phyloP scores from a whole-genome alignment of 805 yeast genomes.

The Lachancea thermotolerans region DNA sequence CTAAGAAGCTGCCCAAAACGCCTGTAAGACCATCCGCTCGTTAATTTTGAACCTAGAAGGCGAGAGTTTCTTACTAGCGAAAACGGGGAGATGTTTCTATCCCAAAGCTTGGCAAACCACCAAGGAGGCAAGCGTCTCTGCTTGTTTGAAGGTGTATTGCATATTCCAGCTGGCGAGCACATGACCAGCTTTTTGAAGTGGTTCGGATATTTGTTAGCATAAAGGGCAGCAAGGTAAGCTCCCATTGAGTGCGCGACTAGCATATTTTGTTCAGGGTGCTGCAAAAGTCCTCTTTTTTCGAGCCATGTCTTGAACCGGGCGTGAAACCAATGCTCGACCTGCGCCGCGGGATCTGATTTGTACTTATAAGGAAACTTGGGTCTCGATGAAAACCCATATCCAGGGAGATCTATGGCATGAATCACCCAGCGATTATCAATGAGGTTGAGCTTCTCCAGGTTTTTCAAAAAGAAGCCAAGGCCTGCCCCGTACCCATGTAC shows the following conservation, averaged over 20 bases:
- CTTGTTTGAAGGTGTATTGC: conserved; percentile 29
- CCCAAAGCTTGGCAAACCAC: conserved; percentile 83
- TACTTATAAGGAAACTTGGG: conserved; percentile 50
- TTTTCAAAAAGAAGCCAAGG: conserved; percentile 73
- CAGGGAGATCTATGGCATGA: conserved; percentile 82
- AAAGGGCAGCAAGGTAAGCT: conserved; percentile 68
- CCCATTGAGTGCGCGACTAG: conserved; percentile 89
- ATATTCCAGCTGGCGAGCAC: conserved; percentile 86
- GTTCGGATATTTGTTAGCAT: conserved; percentile 54
- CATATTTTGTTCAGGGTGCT: conserved; percentile 39
- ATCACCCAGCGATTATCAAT: conserved; percentile 52
- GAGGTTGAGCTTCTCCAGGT: conserved; percentile 48
- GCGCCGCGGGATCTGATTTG: conserved; percentile 15
- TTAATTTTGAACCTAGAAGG: conserved; percentile 75
- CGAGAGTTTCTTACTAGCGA: conserved; percentile 69
- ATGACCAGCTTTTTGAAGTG: conserved; percentile 63
- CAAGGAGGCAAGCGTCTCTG: conserved; percentile 48
- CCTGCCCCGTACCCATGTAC: conserved; percentile 97
- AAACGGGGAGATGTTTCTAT: conserved; percentile 80
- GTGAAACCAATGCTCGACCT: conserved; percentile 35
- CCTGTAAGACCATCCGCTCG: conserved; percentile 84
- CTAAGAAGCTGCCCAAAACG: conserved; percentile 57
- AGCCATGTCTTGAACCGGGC: conserved; percentile 46
- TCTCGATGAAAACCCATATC: conserved; percentile 85
- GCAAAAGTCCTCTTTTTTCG: conserved; percentile 21